Percentiles rank a stretch among this genome's conserved stretches.
Conservation (phyloP, 1,139 yeast species). For the Pichia sp. region DNA sequence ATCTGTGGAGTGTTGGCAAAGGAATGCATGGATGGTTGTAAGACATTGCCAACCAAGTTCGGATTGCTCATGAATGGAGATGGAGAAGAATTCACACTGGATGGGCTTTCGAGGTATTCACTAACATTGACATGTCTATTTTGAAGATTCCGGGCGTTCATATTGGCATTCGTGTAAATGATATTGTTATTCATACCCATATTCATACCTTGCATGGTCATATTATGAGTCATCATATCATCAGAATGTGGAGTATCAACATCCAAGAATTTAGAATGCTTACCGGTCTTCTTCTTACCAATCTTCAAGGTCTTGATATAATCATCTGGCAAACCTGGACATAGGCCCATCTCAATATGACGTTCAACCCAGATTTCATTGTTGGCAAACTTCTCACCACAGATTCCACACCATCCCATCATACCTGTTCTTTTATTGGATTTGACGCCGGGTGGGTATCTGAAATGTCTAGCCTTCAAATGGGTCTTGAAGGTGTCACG, state of each 20-base stretch:
- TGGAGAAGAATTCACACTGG: conserved; percentile 14
- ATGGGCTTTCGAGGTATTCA: conserved; percentile 13
- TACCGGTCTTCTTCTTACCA: conserved; percentile 36
- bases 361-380: conserved; percentile 89
- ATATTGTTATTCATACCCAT: too few species aligned
- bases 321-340: conserved; percentile 66
- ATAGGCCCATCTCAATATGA: conserved; percentile 84
- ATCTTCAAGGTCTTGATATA: conserved; percentile 32
- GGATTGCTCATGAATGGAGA: background rate
- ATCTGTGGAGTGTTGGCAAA: too few species aligned
- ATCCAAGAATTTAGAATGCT: conserved; percentile 34
- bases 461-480: conserved; percentile 86
- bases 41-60: too few species aligned
- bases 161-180: background rate
- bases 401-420: conserved; percentile 79
- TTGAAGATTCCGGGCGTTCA: background rate
- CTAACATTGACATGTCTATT: background rate
- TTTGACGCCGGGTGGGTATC: conserved; percentile 82
- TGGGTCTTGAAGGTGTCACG: conserved; percentile 96
- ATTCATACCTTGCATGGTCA: background rate
- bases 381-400: conserved; percentile 69
- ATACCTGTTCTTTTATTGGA: conserved; percentile 67
- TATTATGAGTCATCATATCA: background rate
- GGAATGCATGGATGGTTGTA: too few species aligned
- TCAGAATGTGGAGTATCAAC: conserved; percentile 20